Conservation (phyloP, 164 flowering plant genomes). For the Vitis amurensis region DNA sequence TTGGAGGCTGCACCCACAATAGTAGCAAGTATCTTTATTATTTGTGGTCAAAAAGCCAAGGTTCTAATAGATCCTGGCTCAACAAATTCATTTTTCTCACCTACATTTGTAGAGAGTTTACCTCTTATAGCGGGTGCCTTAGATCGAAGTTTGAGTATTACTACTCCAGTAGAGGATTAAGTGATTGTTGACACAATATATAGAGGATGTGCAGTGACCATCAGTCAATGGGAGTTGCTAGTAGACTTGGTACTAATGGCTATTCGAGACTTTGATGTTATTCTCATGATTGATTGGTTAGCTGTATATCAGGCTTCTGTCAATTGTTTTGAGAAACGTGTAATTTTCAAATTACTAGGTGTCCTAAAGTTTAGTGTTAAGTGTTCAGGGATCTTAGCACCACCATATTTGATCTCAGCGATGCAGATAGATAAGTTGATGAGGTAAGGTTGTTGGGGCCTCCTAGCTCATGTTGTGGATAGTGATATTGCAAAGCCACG, state of each 20-base stretch:
- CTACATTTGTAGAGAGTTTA: too few relatives aligned
- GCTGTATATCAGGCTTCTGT: background rate
- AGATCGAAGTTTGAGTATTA: too few relatives aligned
- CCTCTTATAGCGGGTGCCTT: too few relatives aligned
- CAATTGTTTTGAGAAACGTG: background rate
- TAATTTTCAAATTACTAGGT: background rate
- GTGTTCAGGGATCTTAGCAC: background rate
- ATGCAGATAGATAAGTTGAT: background rate
- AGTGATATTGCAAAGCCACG: background rate
- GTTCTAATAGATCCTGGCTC: too few relatives aligned
- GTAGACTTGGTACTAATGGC: background rate
- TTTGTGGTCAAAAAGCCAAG: too few relatives aligned
- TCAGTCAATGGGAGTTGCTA: background rate
- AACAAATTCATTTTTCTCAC: too few relatives aligned
- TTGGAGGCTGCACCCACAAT: too few relatives aligned
- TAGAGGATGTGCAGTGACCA: too few relatives aligned
- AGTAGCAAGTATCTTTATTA: too few relatives aligned
- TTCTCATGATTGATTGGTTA: conserved; percentile 6
- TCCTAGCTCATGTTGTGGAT: background rate
- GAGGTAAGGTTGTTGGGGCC: background rate
- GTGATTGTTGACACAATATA: too few relatives aligned
- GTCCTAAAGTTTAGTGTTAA: background rate
- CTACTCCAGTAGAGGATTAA: too few relatives aligned
- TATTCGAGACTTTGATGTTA: conserved; percentile 1
- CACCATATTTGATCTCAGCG: background rate